Evolutionary conservation across 192 early-diverging fungal species (phyloP), one percentile per base, ranked within the genome.

Genomic region (Backusella luteola): DNA sequence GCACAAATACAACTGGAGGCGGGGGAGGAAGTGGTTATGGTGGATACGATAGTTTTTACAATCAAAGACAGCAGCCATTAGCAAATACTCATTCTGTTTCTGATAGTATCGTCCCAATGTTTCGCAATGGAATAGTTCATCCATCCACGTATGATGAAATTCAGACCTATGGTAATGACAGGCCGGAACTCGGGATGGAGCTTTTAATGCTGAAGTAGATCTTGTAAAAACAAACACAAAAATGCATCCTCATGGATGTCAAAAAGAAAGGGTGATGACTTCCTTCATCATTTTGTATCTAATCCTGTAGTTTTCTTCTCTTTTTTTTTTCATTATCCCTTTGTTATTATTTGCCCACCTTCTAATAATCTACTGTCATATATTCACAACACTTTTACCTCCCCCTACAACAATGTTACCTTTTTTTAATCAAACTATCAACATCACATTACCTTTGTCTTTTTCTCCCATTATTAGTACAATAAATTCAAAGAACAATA

Each of bases 81-180:
- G 42, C 23, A 39, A 71, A 71, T 46, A 71, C 70, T 29, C 70
- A 71, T 36, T 29, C 70, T 29, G 70, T 39, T 71, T 23, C 39
- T 19, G n/a, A 32, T 34, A 73, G 23, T 26, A 53, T 39, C 7
- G 35, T 73, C 35, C 59, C 73, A 15, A 42, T 74, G 26, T 74
- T 32, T 74, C 73, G 59, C n/a, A 74, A 74, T 42, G 73, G 73
- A 38, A 74, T 66, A n/a, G 38, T 36, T 63, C 59, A 66, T 42
- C 44, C 68, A 19, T 39, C 70, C 29, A 41, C 49, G 70, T 56
- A 69, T 42, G 75, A 76, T 39, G 67, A 76, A 23, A 34, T 42
- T 34, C 75, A 69, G 35, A 35, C 67, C 15, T 68, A 35, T 35
- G 17, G 53, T 29, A 34, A 41, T 26, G 68, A 42, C 36, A 44